Evolutionary conservation across 2,329 filamentous ascomycete genomes (phyloP).

Genomic region (Xenoacremonium recifei): DNA sequence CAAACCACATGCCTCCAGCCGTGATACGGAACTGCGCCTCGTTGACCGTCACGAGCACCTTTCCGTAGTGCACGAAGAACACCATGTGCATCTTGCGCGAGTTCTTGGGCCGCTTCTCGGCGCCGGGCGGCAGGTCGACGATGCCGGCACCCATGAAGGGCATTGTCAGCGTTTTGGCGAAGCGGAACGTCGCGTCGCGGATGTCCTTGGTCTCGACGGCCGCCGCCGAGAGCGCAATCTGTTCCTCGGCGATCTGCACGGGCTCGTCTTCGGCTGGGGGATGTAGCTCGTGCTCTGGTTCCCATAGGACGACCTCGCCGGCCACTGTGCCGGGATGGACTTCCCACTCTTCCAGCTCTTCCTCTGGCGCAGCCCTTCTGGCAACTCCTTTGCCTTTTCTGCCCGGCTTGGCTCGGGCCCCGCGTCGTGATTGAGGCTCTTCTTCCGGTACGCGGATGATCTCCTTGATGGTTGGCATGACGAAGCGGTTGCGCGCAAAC

Average conservation of each 20-base stretch:
- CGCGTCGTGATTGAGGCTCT: conserved; percentile 31
- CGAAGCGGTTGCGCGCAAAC: conserved; percentile 45
- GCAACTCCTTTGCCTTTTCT: conserved; percentile 26
- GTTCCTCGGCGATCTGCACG: conserved; percentile 52
- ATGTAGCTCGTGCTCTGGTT: conserved; percentile 53
- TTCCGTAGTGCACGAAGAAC: conserved; percentile 85
- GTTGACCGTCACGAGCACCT: conserved; percentile 76
- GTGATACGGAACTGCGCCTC: conserved; percentile 77
- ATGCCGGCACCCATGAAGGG: conserved; percentile 89
- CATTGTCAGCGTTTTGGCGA: conserved; percentile 81
- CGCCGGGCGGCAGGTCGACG: conserved; percentile 80
- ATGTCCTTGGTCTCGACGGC: conserved; percentile 59
- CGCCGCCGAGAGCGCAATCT: conserved; percentile 54
- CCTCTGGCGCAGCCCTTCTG: conserved; percentile 42
- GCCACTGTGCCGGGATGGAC: conserved; percentile 60
- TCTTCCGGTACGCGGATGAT: conserved; percentile 70
- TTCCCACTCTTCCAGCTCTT: conserved; percentile 70
- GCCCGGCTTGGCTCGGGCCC: conserved; percentile 26
- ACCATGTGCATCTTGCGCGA: conserved; percentile 95
- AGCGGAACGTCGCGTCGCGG: conserved; percentile 72
- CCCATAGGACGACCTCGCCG: conserved; percentile 64
- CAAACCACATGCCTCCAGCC: conserved; percentile 89
- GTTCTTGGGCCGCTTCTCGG: conserved; percentile 88
- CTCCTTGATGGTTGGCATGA: conserved; percentile 71
- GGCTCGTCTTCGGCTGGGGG: conserved; percentile 56